Conservation (phyloP, 108 stramenopile genomes). For the Mayamaea pseudoterrestris region DNA sequence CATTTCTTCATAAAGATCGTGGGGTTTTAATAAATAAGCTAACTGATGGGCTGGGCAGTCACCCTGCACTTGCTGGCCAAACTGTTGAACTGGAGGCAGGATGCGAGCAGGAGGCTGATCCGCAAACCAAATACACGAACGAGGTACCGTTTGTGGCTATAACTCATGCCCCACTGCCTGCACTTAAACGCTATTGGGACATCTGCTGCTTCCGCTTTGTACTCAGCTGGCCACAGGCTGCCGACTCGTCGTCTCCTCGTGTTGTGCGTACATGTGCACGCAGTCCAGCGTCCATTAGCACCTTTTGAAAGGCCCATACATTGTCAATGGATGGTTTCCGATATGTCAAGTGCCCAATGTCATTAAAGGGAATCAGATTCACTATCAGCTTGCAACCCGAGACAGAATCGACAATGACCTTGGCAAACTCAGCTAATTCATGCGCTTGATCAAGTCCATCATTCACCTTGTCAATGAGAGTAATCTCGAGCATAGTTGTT, state of each 20-base stretch:
- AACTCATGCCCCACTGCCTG: neutral
- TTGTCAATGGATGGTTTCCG: conserved; percentile 33
- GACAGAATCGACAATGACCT: conserved; percentile 35
- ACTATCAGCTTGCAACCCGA: conserved; percentile 49
- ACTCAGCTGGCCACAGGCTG: conserved; percentile 77
- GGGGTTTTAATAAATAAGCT: too few species aligned
- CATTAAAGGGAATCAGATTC: conserved; percentile 77
- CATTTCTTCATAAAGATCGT: too few species aligned
- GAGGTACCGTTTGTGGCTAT: neutral
- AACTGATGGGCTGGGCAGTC: too few species aligned
- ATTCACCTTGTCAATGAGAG: conserved; percentile 72
- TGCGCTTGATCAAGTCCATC: conserved; percentile 66
- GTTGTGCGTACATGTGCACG: conserved; percentile 50
- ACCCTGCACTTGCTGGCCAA: too few species aligned
- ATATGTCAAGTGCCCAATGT: conserved; percentile 32
- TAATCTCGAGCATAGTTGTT: conserved; percentile 68
- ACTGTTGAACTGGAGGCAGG: too few species aligned
- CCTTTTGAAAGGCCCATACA: conserved; percentile 46
- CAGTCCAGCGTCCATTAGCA: conserved; percentile 36
- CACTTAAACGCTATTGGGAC: neutral
- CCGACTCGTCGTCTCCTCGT: conserved; percentile 75
- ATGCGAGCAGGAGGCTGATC: too few species aligned
- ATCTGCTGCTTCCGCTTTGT: neutral
- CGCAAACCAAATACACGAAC: too few species aligned
- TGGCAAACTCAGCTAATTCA: conserved; percentile 52